These are phyloP conservation scores for Chondrus crispus DNA, from an alignment of 23 red algal species.

Conservation along the genomic window DNA sequence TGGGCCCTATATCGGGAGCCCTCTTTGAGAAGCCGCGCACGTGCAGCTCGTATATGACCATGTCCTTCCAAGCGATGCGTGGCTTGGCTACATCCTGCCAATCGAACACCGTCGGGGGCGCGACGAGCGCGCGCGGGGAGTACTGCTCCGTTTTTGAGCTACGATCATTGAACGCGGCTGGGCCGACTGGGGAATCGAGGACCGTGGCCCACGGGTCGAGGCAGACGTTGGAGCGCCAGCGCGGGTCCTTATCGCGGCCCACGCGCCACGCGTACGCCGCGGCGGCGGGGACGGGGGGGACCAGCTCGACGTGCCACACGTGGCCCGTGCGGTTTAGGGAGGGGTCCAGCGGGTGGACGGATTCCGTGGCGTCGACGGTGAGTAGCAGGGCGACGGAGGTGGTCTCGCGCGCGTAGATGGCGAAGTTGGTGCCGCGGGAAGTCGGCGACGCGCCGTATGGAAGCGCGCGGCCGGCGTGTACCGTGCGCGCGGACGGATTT, in stretches of 20 bases:
- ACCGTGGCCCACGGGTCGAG: conserved; percentile 85
- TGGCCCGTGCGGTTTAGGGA: conserved; percentile 52
- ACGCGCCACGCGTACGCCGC: conserved; percentile 72
- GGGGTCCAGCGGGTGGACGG: conserved; percentile 25
- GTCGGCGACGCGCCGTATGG: conserved; percentile 69
- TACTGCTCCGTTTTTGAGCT: neutral
- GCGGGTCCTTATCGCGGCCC: conserved; percentile 30
- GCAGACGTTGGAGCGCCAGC: conserved; percentile 72
- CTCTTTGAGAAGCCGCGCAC: conserved; percentile 84
- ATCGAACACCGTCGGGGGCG: conserved; percentile 52
- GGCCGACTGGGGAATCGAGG: conserved; percentile 47
- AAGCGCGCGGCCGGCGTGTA: conserved; percentile 47
- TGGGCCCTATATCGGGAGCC: neutral
- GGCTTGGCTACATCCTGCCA: conserved; percentile 82
- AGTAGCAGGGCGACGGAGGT: conserved; percentile 52
- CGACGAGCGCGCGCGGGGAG: conserved; percentile 66
- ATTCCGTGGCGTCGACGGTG: neutral
- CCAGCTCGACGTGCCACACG: conserved; percentile 78
- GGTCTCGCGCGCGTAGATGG: conserved; percentile 84
- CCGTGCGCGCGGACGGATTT: too few relatives aligned
- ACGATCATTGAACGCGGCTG: conserved; percentile 28
- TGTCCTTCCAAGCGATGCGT: conserved; percentile 50
- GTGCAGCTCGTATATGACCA: conserved; percentile 97
- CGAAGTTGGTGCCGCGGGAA: conserved; percentile 82
- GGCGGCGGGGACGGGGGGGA: neutral